Base-by-base conservation (phyloP, 805 yeast genomes). In the Jamesozyma hellenica region DNA sequence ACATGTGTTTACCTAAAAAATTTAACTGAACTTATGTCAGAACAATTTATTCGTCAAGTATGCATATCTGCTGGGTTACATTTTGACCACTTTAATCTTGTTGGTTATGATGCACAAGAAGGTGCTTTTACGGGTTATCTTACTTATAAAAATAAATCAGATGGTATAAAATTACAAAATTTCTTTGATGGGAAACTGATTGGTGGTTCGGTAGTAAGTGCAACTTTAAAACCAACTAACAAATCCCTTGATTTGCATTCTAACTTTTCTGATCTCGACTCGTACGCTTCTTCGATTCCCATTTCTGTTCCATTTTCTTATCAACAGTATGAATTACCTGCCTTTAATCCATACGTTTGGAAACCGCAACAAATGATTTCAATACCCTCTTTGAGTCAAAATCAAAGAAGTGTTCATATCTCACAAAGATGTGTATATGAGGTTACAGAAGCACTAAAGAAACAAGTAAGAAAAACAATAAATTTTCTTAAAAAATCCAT, bases 401-500 rank as follows among this genome's bases (percentile, higher is more conserved):
- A 29, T 4, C 32, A 29, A 13, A 17, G 17, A 29, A 29, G 10
- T 29, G 14, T 14, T 9, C 18, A 29, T 4, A n/a, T n/a, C 6
- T 29, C 32, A 14, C 19, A 31, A 18, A 4, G 30, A 23, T 33
- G 34, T 27, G 31, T 12, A 4, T 12, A 26, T 15, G 45, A 50
- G 26, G 42, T 55, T 4, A 25, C 46, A 13, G 48, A 48, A 4
- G 37, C 41, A 8, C 45, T 64, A 29, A 61, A 51, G 42, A 56
- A 49, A 35, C 52, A 57, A 38, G 53, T 62, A 0, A 51, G 50
- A 17, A 56, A 48, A 16, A 53, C 55, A 8, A 48, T 64, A 41
- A 63, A 64, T 29, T 65, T 60, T 32, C 44, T 63, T 34, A 46
- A 50, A 34, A 55, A 49, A 36, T 61, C 66, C 6, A 42, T 50